Evolutionary conservation across 1,284 basidiomycete genomes (phyloP), one percentile per base, ranked within the genome.

Genomic region (Boletus smithii): DNA sequence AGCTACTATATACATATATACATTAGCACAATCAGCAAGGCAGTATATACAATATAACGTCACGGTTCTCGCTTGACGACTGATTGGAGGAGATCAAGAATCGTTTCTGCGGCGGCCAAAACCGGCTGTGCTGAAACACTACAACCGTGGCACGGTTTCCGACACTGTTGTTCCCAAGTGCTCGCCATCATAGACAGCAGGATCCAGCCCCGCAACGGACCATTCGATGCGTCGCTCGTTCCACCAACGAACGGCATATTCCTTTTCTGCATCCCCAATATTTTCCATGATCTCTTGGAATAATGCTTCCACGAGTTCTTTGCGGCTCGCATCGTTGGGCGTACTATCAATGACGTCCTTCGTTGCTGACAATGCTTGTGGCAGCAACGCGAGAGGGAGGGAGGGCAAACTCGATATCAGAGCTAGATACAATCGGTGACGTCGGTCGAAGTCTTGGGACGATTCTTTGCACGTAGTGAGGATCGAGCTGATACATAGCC

Each of bases 171-270:
- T n/a, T n/a, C n/a, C n/a, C n/a, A n/a, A n/a, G n/a, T n/a, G n/a
- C 9, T 50, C 23, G 4, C 11, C 35, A 5, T 37, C 40, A 27
- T 13, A 45, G 31, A n/a, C 4, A 41, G 32, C 18, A 33, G 26
- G 40, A 39, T 41, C 35, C 18, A 36, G 32, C 10, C 35, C 37
- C n/a, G 17, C 24, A 39, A 16, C 18, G 3, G 51, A 50, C 66
- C 66, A 59, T n/a, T 51, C 51, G 11, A 50, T 48, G 8, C 65
- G 58, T 35, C 66, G 53, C 22, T 72, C 68, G 60, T 77, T 75
- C 86, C 86, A 88, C 86, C 85, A 88, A 30, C 63, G 64, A 63
- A 88, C 73, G 29, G 68, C 76, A 51, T 71, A 71, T 58, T 80
- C 79, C 63, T 83, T 86, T 69, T 85, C 83, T 44, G 68, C 66